phyloP scores from a whole-genome alignment of 352 stramenopile species.

The Globisporangium spiculum region DNA sequence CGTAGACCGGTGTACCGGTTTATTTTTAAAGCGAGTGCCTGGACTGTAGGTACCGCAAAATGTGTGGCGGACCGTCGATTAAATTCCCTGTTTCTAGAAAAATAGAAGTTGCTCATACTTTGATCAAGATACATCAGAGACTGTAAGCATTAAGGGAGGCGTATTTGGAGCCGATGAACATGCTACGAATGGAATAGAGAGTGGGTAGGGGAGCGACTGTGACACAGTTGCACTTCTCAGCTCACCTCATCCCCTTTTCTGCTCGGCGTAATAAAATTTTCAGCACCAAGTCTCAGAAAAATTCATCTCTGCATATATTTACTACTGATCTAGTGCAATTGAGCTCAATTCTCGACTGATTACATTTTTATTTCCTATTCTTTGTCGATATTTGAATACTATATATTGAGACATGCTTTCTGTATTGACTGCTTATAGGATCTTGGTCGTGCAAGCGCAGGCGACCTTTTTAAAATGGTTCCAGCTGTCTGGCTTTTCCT shows the following conservation, averaged over 20 bases:
- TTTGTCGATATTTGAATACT: background rate
- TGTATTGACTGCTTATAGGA: accelerated
- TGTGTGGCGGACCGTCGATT: background rate
- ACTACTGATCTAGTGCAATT: no score
- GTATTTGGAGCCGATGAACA: background rate
- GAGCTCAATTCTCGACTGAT: no score
- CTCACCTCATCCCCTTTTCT: background rate
- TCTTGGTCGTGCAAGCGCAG: background rate
- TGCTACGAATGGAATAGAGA: background rate
- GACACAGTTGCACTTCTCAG: background rate
- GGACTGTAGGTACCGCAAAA: background rate
- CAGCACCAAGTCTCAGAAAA: background rate
- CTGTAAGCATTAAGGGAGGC: background rate
- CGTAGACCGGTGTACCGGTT: no score
- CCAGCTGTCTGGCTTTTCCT: slow-evolving; percentile 3
- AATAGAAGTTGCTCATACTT: background rate
- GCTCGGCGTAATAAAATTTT: background rate
- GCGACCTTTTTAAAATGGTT: background rate
- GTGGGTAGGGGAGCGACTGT: background rate
- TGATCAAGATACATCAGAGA: background rate
- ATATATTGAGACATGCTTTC: background rate
- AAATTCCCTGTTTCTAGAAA: background rate
- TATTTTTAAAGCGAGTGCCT: background rate
- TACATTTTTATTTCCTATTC: no score
- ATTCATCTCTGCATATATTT: background rate